Evolutionary conservation across 768 basidiomycete species (phyloP).

Genomic region (Phlebiopsis gigantea): DNA sequence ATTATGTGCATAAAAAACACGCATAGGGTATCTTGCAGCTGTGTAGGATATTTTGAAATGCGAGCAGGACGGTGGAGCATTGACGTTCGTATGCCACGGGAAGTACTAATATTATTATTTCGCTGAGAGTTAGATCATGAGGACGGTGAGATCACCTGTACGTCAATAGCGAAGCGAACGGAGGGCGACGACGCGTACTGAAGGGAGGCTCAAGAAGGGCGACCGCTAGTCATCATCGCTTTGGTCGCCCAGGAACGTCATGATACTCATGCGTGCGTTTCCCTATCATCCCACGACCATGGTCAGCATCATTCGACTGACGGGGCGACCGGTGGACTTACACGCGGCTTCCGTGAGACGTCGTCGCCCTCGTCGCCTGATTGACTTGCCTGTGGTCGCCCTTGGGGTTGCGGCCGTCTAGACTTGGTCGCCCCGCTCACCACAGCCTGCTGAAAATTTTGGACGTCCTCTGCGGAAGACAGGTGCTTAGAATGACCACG

Average conservation of each 20-base stretch:
- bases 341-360: not conserved
- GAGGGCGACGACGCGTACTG: too few relatives aligned
- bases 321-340: conserved; percentile 26
- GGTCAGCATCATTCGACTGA: not conserved
- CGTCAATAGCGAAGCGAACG: too few relatives aligned
- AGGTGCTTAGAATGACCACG: not conserved
- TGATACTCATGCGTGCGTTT: conserved; percentile 56
- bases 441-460: conserved; percentile 54
- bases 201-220: too few relatives aligned
- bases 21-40: too few relatives aligned
- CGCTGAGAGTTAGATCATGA: too few relatives aligned
- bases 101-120: too few relatives aligned
- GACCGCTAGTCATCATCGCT: conserved; percentile 56
- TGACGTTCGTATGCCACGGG: too few relatives aligned
- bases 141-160: too few relatives aligned
- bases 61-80: too few relatives aligned
- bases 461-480: conserved; percentile 59
- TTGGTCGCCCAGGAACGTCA: conserved; percentile 68
- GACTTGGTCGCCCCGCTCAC: conserved; percentile 23
- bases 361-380: conserved; percentile 23
- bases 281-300: not conserved
- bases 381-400: conserved; percentile 6
- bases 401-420: not conserved
- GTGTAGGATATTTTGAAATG: too few relatives aligned
- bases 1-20: too few relatives aligned